A percentile compares a stretch with the other conserved stretches of the same genome.
Evolutionary conservation across 1,139 yeast species (phyloP).

Genomic region (Debaryomyces sp.): DNA sequence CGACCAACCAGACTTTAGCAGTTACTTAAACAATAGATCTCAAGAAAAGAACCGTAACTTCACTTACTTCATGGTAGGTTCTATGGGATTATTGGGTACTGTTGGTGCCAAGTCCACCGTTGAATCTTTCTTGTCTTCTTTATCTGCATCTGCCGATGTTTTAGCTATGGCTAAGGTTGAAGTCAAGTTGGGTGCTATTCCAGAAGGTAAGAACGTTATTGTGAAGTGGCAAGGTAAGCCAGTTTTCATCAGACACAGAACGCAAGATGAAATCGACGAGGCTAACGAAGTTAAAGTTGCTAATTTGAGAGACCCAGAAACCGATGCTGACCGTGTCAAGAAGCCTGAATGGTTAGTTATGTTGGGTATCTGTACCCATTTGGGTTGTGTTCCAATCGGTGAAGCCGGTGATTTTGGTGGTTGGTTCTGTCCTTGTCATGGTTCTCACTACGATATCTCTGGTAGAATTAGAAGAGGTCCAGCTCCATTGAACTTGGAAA

Average conservation of each 20-base stretch:
- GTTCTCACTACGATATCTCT: slow-evolving; percentile 99
- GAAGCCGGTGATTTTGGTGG: slow-evolving; percentile 99
- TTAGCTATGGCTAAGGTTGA: slow-evolving; percentile 99
- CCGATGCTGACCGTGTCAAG: slow-evolving; percentile 90
- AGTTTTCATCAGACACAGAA: slow-evolving; percentile 99
- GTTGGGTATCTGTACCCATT: slow-evolving; percentile 99
- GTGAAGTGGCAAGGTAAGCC: slow-evolving; percentile 99
- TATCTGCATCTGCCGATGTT: slow-evolving; percentile 99
- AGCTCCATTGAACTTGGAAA: slow-evolving; percentile 98
- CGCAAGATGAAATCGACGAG: slow-evolving; percentile 88
- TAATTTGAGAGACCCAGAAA: slow-evolving; percentile 89
- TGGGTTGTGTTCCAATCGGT: slow-evolving; percentile 99
- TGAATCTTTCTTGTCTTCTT: slow-evolving; percentile 87
- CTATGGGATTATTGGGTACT: slow-evolving; percentile 90
- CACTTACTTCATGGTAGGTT: slow-evolving; percentile 97
- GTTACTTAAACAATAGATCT: slow-evolving; percentile 75
- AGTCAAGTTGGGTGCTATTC: slow-evolving; percentile 91
- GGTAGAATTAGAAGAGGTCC: slow-evolving; percentile 99
- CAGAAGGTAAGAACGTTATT: slow-evolving; percentile 97
- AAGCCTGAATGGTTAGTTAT: slow-evolving; percentile 98
- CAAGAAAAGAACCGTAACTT: slow-evolving; percentile 78
- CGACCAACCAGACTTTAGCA: slow-evolving; percentile 91
- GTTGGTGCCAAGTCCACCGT: slow-evolving; percentile 99
- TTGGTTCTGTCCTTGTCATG: slow-evolving; percentile 99
- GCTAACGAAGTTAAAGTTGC: slow-evolving; percentile 81